phyloP scores from a whole-genome alignment of 371 early-diverging fungal genomes.

The Zychaea mexicana region DNA sequence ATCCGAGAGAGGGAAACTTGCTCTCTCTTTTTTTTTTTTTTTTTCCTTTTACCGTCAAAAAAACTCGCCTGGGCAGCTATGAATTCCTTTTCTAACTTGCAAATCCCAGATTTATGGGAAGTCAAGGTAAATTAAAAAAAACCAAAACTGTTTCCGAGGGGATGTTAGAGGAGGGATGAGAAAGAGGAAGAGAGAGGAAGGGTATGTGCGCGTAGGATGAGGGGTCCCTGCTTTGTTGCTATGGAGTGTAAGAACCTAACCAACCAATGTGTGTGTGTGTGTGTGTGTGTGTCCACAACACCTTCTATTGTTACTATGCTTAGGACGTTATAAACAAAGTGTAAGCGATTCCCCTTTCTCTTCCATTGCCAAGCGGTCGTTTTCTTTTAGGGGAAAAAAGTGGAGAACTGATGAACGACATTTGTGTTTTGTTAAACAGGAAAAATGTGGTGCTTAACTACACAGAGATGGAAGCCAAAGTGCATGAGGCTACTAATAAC shows the following conservation, averaged over 20 bases:
- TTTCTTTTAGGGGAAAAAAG: neutral
- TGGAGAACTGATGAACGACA: neutral
- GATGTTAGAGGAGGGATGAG: neutral
- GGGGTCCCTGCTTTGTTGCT: neutral
- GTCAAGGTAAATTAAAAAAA: slow-evolving; percentile 38
- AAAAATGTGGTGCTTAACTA: slow-evolving; percentile 82
- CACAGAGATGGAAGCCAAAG: slow-evolving; percentile 89
- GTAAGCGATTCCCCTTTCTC: slow-evolving; percentile 27
- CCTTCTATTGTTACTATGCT: neutral
- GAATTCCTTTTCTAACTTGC: slow-evolving; percentile 42
- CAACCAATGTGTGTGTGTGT: no score
- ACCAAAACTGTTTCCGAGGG: neutral
- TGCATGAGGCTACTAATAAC: slow-evolving; percentile 83
- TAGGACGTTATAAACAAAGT: slow-evolving; percentile 72
- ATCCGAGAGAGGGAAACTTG: neutral
- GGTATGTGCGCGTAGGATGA: no score
- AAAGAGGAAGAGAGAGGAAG: neutral
- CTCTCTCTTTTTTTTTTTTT: slow-evolving; percentile 5
- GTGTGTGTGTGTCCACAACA: no score
- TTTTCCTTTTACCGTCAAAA: neutral
- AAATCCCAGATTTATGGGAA: slow-evolving; percentile 59
- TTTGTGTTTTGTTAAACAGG: slow-evolving; percentile 17
- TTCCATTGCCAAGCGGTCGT: no score
- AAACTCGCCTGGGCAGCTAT: slow-evolving; percentile 11
- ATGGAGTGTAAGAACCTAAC: neutral